Evolutionary conservation across 164 flowering plant species (phyloP), one percentile per base, ranked within the genome.

Genomic region (Chimonanthus salicifolius): DNA sequence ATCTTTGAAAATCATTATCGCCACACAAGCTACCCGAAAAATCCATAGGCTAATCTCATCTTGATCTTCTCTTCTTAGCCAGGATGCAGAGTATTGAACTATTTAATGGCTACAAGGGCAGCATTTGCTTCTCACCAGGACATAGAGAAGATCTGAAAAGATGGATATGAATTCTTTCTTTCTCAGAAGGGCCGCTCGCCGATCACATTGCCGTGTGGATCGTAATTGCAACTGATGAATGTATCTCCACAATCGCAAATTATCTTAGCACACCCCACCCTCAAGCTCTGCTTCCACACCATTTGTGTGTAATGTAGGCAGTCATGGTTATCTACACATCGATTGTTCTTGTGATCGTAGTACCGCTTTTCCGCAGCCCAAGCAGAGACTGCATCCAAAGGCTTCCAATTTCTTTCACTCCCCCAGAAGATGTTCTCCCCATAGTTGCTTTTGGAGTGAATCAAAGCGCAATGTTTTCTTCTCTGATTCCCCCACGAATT

Each of bases 361-460:
- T 72, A 74, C 43, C 16, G 64, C 9, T 68, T 16, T 68, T 80
- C 83, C 7, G 66, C 44, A 1, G 51, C 74, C 82, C 82, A 80
- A 9, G 75, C 72, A n/a, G 67, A 16, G 20, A 72, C 74, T 2
- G 76, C 78, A 44, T 80, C 68, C 3, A 72, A 71, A 4, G 80
- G 74, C 1, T 49, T 47, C 80, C 82, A 80, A 20, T 71, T 75
- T 2, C 21, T 58, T 7, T 80, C 82, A n/a, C 54, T 68, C 0
- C 75, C 76, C 79, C 76, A 73, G 64, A 77, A 73, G 50, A 77
- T 62, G 80, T 92, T 92, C 86, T 92, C 98, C 1, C 97, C 96
- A 50, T 89, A 92, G 18, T 87, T 87, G 51, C 92, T 90, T 2
- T 81, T 76, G 0, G 96, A 92, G 78, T 92, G 94, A 77, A 8